Evolutionary conservation across 2,329 filamentous ascomycete species (phyloP).

Genomic region (Teratosphaeria epicoccoides): DNA sequence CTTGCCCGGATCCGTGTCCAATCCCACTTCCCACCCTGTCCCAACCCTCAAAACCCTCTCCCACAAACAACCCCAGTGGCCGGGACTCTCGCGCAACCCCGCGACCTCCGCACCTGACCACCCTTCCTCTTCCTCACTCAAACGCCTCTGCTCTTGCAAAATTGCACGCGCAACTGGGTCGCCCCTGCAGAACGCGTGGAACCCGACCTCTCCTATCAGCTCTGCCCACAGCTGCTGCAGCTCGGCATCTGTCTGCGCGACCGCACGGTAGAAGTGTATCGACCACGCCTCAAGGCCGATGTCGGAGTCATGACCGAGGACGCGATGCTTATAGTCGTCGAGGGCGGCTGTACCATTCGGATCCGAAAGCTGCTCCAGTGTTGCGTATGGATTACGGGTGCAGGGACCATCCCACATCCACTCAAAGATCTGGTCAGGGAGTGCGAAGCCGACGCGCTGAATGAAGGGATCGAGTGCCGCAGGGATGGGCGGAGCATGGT

Average conservation of each 20-base stretch:
- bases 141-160: not conserved
- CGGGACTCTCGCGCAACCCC: not conserved
- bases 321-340: no score
- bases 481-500: no score
- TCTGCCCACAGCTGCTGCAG: not conserved
- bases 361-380: no score
- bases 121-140: not conserved
- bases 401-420: no score
- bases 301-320: no score
- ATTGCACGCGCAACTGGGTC: not conserved
- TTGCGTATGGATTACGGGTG: no score
- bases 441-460: no score
- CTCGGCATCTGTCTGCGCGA: not conserved
- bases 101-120: not conserved
- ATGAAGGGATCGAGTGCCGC: no score
- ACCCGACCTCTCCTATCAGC: not conserved
- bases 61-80: not conserved
- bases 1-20: not conserved
- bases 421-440: no score
- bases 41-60: not conserved
- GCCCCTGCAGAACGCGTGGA: not conserved
- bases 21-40: not conserved
- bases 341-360: no score
- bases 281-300: not conserved
- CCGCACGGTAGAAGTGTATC: not conserved